phyloP scores from a whole-genome alignment of 345 rosid genomes.

The Eucalyptus erythrocorys region DNA sequence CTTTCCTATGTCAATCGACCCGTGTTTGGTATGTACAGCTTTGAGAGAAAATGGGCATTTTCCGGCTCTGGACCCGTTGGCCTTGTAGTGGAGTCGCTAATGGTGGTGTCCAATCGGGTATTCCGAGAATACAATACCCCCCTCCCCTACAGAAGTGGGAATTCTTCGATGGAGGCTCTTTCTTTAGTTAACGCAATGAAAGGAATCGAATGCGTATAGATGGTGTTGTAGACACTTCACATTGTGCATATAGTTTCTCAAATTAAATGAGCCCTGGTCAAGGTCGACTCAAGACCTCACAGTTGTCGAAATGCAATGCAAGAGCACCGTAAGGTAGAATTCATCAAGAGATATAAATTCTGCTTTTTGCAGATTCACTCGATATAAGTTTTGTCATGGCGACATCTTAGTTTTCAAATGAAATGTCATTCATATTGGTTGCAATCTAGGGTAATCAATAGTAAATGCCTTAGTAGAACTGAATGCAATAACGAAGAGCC shows the following conservation, averaged over 20 bases:
- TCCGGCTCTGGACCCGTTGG: not conserved
- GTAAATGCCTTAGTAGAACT: not conserved
- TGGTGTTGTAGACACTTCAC: not conserved
- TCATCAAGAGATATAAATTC: not conserved
- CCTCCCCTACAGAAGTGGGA: not conserved
- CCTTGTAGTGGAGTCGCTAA: not conserved
- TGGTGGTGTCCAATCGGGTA: not conserved
- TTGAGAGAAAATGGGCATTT: not conserved
- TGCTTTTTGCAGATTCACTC: not conserved
- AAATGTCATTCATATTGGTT: not conserved
- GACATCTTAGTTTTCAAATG: not conserved
- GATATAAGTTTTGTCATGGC: not conserved
- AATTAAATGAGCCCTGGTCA: not conserved
- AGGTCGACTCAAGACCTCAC: not conserved
- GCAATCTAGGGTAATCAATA: not conserved
- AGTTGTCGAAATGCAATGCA: not conserved
- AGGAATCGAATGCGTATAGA: not conserved
- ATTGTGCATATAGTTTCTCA: not conserved
- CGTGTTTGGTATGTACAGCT: not conserved
- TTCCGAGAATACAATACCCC: not conserved
- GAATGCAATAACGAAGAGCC: not conserved
- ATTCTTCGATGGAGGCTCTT: not conserved
- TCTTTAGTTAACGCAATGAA: not conserved
- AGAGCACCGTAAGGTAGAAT: not conserved
- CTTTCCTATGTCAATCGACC: not conserved